These are phyloP conservation scores for Paracoccidioides brasiliensis DNA, from an alignment of 2,329 filamentous ascomycete genomes.

Conservation along the genomic window DNA sequence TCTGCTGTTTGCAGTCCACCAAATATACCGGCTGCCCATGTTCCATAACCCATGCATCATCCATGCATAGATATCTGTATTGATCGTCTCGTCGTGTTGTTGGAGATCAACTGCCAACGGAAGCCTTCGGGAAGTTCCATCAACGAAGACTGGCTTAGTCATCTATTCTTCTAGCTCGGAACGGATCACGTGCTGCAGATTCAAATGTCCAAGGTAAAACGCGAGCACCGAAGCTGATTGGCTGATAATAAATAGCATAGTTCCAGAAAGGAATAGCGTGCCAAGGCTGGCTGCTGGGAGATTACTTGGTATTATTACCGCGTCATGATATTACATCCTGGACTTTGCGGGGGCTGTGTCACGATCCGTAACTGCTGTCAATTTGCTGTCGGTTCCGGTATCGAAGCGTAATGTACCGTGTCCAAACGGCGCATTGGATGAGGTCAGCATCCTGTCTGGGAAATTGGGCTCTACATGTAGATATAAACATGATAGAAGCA, in stretches of 20 bases:
- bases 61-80: too few relatives aligned
- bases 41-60: too few relatives aligned
- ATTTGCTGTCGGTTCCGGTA: neutral
- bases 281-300: neutral
- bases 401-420: neutral
- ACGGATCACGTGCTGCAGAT: neutral
- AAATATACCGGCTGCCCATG: too few relatives aligned
- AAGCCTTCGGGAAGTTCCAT: too few relatives aligned
- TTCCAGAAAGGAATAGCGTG: neutral
- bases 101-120: too few relatives aligned
- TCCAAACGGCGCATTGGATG: neutral
- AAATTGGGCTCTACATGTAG: too few relatives aligned
- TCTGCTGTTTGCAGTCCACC: too few relatives aligned
- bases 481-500: too few relatives aligned
- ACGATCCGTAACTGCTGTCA: too few relatives aligned
- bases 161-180: neutral
- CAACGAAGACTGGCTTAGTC: neutral
- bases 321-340: neutral
- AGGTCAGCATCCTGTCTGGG: neutral
- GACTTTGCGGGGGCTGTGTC: too few relatives aligned
- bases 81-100: too few relatives aligned
- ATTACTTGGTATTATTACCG: conserved; percentile 1
- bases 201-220: neutral
- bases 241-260: neutral
- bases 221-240: too few relatives aligned